phyloP scores from a whole-genome alignment of 148 eudicot species.

The Rhododendron williamsianum region DNA sequence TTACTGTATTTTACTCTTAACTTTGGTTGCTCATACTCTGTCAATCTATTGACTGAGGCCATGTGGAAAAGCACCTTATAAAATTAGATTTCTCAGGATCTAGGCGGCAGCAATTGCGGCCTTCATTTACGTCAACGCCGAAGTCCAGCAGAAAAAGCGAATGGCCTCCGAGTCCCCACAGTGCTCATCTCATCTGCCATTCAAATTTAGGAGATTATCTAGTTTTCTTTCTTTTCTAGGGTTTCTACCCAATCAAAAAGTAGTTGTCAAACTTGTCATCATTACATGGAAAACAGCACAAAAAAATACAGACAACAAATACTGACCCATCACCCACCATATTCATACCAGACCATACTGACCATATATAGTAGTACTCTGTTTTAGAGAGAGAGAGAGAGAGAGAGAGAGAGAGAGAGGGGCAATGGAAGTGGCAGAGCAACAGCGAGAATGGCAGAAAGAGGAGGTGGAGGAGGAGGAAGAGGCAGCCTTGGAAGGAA shows the following conservation, averaged over 20 bases:
- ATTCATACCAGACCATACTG: too few species aligned
- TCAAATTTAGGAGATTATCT: too few species aligned
- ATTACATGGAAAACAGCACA: background rate
- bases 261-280: too few species aligned
- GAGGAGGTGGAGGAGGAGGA: background rate
- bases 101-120: background rate
- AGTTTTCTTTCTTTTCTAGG: too few species aligned
- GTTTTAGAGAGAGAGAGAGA: constrained; percentile 12
- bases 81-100: background rate
- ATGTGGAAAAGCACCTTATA: background rate
- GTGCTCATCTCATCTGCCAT: background rate
- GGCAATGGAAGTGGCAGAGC: background rate
- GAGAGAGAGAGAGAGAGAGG: background rate
- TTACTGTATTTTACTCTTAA: too few species aligned
- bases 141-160: background rate
- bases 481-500: background rate
- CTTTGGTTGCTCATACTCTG: too few species aligned
- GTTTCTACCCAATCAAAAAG: too few species aligned
- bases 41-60: background rate
- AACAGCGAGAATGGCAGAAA: background rate
- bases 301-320: background rate
- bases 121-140: background rate
- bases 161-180: background rate
- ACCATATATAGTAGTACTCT: background rate
- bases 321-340: background rate